These are phyloP conservation scores for Catharanthus roseus DNA, from an alignment of 257 asterid genomes.

Conservation along the genomic window DNA sequence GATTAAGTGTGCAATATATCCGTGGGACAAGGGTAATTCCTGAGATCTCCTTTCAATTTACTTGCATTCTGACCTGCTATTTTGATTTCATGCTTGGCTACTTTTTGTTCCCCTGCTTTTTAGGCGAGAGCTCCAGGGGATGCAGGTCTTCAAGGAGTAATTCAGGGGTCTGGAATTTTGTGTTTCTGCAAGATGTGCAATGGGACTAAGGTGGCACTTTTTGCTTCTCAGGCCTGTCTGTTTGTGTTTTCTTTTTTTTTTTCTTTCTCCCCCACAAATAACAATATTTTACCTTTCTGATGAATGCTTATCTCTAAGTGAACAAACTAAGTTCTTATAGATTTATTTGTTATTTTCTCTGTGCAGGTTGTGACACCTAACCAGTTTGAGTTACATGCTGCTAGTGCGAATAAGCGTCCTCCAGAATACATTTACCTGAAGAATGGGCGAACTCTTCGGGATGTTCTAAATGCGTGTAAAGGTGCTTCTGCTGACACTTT, in stretches of 20 bases:
- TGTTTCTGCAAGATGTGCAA: conserved; percentile 71
- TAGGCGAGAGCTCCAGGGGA: conserved; percentile 44
- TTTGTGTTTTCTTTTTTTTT: too few relatives aligned
- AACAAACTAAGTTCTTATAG: conserved; percentile 8
- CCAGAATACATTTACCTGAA: conserved; percentile 70
- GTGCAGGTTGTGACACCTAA: conserved; percentile 73
- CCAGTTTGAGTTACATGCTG: conserved; percentile 77
- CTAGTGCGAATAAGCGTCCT: conserved; percentile 70
- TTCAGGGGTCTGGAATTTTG: conserved; percentile 61
- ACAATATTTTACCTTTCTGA: too few relatives aligned
- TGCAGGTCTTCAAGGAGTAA: conserved; percentile 56
- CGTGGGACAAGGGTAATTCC: conserved; percentile 56
- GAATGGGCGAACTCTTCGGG: conserved; percentile 67
- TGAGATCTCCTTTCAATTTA: neutral
- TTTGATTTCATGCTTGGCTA: conserved; percentile 11
- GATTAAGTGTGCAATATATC: conserved; percentile 55
- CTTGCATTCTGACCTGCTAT: conserved; percentile 1
- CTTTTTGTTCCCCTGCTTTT: conserved; percentile 17
- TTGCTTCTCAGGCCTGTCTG: neutral
- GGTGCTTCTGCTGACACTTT: conserved; percentile 41
- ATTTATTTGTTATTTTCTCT: conserved; percentile 19
- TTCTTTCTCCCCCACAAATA: too few relatives aligned
- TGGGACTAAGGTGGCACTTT: conserved; percentile 47
- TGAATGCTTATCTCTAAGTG: neutral
- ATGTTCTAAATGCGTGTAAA: conserved; percentile 67